phyloP scores from a whole-genome alignment of 106 monocot species.

The Triglochin maritima region DNA sequence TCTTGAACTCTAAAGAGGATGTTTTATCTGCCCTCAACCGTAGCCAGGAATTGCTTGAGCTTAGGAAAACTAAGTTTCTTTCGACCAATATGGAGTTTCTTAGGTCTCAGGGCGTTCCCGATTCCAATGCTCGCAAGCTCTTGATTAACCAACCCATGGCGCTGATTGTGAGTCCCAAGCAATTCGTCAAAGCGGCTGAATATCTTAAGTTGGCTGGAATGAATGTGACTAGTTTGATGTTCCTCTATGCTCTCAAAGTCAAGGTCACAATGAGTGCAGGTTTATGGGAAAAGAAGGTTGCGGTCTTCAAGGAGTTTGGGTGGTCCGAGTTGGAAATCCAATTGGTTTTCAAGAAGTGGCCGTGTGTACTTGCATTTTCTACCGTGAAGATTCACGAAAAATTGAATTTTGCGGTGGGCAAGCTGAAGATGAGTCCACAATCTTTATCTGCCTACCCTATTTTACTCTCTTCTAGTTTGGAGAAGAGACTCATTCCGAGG shows the following conservation, averaged over 20 bases:
- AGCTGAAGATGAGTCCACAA: constrained; percentile 9
- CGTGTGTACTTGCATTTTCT: constrained; percentile 13
- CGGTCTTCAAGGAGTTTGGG: constrained; percentile 25
- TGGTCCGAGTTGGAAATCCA: constrained; percentile 39
- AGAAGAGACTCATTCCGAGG: constrained; percentile 44
- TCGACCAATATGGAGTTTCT: constrained; percentile 25
- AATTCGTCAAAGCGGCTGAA: constrained; percentile 2
- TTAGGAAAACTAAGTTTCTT: constrained; percentile 3
- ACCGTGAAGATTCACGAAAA: constrained; percentile 18
- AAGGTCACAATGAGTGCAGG: neutral
- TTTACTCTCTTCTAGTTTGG: constrained; percentile 22
- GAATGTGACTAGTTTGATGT: constrained; percentile 8
- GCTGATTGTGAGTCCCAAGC: neutral
- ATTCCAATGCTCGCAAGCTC: constrained; percentile 10
- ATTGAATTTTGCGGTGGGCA: constrained; percentile 19
- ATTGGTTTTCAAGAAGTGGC: constrained; percentile 25
- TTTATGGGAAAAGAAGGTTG: constrained; percentile 32
- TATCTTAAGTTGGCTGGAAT: constrained; percentile 16
- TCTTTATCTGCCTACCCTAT: constrained; percentile 11
- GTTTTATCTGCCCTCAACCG: constrained; percentile 4
- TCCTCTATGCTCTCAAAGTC: constrained; percentile 15
- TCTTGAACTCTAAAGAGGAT: constrained; percentile 9
- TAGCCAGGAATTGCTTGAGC: neutral
- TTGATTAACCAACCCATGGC: constrained; percentile 4
- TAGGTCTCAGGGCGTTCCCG: constrained; percentile 13